Base-by-base conservation (phyloP, 176 grass and related monocot genomes). In the Carex littledalei region DNA sequence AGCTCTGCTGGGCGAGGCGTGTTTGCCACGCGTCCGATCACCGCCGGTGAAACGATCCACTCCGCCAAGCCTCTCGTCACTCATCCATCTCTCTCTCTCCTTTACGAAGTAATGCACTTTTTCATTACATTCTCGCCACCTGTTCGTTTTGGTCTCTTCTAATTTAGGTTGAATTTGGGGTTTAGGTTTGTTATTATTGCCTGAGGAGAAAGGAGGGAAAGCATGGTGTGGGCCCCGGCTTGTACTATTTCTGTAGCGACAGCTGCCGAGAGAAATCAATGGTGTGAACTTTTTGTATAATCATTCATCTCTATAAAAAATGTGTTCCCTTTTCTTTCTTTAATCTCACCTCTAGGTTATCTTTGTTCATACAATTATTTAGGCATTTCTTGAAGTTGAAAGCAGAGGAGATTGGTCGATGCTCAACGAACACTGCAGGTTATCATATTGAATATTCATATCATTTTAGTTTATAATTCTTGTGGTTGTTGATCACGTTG, bases 111-210 rank as follows among this genome's bases (percentile, higher is more conserved):
- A 85, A 81, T 37, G 22, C 52, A 14, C 49, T 34, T 75, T 82
- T 10, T 47, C 70, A 34, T 14, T 60, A 59, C 52, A 63, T 37
- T 34, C 72, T 63, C 31, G 0, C 85, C 35, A 83, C 35, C 18
- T 35, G 37, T 29, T 64, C 1, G 4, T 62, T 49, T 54, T 5
- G 65, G 66, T 79, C 72, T 52, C 58, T 72, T 39, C 6, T 75
- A 52, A 49, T 78, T n/a, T 8, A 31, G 39, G 56, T 32, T 35
- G 81, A 62, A 61, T 83, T 61, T 69, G 26, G 7, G 15, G 9
- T 77, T 82, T 76, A 98, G 93, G 95, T 94, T 32, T 98, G 95
- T 88, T 92, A 94, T 88, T 80, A 73, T 76, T 98, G 91, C 83
- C 88, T 98, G 86, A 89, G 90, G 84, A 90, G 89, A 86, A 95